Conservation (phyloP, 2,329 filamentous ascomycete genomes). For the Paecilomyces niveus region DNA sequence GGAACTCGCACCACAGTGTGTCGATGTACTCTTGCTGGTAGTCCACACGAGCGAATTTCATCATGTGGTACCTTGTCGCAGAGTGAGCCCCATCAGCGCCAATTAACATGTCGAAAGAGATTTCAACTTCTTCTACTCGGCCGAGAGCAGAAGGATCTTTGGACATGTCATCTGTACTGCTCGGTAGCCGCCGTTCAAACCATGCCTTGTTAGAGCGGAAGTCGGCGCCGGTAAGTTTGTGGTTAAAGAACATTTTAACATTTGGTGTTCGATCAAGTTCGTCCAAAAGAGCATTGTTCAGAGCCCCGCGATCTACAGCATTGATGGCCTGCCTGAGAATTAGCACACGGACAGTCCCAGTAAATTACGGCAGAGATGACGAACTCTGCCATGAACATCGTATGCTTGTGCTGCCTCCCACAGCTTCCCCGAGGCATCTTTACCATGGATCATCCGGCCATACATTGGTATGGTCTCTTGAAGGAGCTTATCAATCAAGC, state of each 20-base stretch:
- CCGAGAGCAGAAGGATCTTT: slow-evolving; percentile 19
- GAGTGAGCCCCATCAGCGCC: slow-evolving; percentile 95
- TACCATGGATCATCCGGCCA: slow-evolving; percentile 91
- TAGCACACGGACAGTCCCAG: slow-evolving; percentile 1
- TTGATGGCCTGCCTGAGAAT: slow-evolving; percentile 58
- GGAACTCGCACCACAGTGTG: slow-evolving; percentile 95
- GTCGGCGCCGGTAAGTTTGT: slow-evolving; percentile 87
- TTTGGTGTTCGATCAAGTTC: slow-evolving; percentile 78
- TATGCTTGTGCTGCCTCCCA: slow-evolving; percentile 81
- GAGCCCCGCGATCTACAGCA: slow-evolving; percentile 73
- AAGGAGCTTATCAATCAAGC: slow-evolving; percentile 67
- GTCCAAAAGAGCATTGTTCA: slow-evolving; percentile 80
- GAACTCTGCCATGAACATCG: slow-evolving; percentile 77
- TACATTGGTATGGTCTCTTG: slow-evolving; percentile 81
- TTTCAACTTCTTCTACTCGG: slow-evolving; percentile 65
- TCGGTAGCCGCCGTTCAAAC: slow-evolving; percentile 59
- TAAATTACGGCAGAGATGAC: slow-evolving; percentile 15
- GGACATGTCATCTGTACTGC: slow-evolving; percentile 17
- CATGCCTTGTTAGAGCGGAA: slow-evolving; percentile 73
- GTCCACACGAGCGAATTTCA: slow-evolving; percentile 88
- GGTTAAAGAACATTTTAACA: slow-evolving; percentile 84
- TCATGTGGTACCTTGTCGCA: slow-evolving; percentile 81
- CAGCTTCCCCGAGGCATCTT: slow-evolving; percentile 55
- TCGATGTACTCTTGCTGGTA: slow-evolving; percentile 95
- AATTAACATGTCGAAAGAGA: slow-evolving; percentile 86